Evolutionary conservation across 2,329 filamentous ascomycete species (phyloP), one percentile per base, ranked within the genome.

Genomic region (Alternaria metachromatica): DNA sequence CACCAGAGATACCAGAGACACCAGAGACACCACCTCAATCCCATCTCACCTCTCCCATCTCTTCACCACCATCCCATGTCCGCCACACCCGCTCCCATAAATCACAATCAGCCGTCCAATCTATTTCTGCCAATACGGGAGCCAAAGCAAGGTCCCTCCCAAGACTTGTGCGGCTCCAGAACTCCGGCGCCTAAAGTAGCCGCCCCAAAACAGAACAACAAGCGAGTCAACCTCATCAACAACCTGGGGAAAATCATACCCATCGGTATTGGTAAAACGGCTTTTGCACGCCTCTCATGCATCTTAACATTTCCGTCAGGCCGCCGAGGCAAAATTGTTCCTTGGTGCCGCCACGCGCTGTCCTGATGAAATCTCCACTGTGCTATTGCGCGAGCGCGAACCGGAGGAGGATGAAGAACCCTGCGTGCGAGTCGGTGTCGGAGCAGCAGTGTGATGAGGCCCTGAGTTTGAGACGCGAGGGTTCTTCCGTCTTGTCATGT

Each of bases 131-230:
- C 15, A 28, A 43, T 28, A 21, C 21, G 28, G 18, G 25, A 33
- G 43, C 30, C 23, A 30, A 13, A 28, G 43, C 58, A 46, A 33
- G 43, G 41, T 44, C 50, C 25, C 11, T 45, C 28, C 50, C 58
- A 59, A 54, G 60, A 59, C 60, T 49, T 62, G 60, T 54, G 55
- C 60, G 60, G 55, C 60, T 62, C 55, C 56, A 54, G 49, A 33
- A 41, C 33, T 57, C 26, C 41, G 59, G 37, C 60, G 60, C 59
- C 54, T 62, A 58, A 46, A 41, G 49, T 23, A 53, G 28, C 13
- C 49, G 20, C 28, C 49, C 15, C 15, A 54, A 21, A 30, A 48
- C 41, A 54, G 58, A 62, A 33, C 48, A 53, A 20, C 60, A 60
- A 60, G 56, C 60, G 60, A 63, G 60, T 55, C 57, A 30, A 37